Conservation (phyloP, 192 early-diverging fungal genomes). For the Endogone sp. region DNA sequence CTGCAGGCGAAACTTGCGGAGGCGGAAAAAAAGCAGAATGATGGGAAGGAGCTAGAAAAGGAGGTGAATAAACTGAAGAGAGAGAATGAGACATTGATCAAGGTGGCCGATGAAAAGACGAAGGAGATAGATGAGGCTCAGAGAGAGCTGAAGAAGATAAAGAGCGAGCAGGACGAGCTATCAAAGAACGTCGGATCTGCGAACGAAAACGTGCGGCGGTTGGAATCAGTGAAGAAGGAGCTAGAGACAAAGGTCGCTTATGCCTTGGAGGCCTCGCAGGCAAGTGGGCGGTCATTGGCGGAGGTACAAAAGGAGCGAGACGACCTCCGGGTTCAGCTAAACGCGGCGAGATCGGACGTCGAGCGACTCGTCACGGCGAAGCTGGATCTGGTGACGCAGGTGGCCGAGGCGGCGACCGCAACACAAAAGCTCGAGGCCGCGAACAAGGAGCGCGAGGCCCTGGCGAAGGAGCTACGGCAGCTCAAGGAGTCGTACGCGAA, state of each 20-base stretch:
- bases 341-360: not conserved
- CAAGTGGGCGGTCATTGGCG: not conserved
- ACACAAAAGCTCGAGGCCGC: not conserved
- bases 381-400: not conserved
- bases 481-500: not conserved
- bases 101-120: too few relatives aligned
- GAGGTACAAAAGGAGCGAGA: not conserved
- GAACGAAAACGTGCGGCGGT: not conserved
- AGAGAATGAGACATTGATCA: too few relatives aligned
- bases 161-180: too few relatives aligned
- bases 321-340: too few relatives aligned
- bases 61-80: too few relatives aligned
- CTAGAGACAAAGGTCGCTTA: not conserved
- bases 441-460: not conserved
- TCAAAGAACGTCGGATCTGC: too few relatives aligned
- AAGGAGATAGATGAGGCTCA: too few relatives aligned
- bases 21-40: too few relatives aligned
- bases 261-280: not conserved
- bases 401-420: not conserved
- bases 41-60: too few relatives aligned
- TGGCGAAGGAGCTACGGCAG: not conserved
- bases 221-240: not conserved
- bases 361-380: slow-evolving; percentile 1
- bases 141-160: too few relatives aligned
- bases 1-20: too few relatives aligned